Evolutionary conservation across 345 rosid genomes (phyloP).

Genomic region (Pseudoturritis turrita): DNA sequence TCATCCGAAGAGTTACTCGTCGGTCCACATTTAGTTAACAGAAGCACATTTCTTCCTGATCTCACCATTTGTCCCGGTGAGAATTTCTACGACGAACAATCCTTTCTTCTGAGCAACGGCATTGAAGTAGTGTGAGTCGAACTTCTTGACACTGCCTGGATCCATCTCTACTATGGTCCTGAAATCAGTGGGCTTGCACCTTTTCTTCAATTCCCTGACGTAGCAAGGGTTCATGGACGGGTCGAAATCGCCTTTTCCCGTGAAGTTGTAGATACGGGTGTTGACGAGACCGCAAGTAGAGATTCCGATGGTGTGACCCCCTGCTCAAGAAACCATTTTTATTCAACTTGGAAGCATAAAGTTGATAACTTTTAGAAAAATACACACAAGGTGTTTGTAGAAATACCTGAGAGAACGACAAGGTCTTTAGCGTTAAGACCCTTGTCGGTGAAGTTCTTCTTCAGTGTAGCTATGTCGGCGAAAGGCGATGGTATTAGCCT

Average conservation of each 20-base stretch:
- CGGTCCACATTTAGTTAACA: conserved; percentile 16
- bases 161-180: conserved; percentile 45
- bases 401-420: conserved; percentile 45
- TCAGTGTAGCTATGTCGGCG: conserved; percentile 26
- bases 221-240: conserved; percentile 51
- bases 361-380: not conserved
- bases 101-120: conserved; percentile 48
- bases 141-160: conserved; percentile 53
- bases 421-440: conserved; percentile 50
- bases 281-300: conserved; percentile 36
- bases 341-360: not conserved
- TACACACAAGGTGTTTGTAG: conserved; percentile 12
- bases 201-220: conserved; percentile 36
- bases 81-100: conserved; percentile 36
- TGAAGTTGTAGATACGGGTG: conserved; percentile 54
- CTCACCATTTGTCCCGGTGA: conserved; percentile 46
- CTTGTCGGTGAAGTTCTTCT: conserved; percentile 35
- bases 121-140: conserved; percentile 46
- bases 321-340: conserved; percentile 24
- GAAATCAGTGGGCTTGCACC: conserved; percentile 41
- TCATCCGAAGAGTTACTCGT: too few species aligned
- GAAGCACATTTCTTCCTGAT: conserved; percentile 47
- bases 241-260: conserved; percentile 50
- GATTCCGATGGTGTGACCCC: conserved; percentile 60
- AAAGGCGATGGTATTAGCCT: conserved; percentile 45